phyloP scores from a whole-genome alignment of 805 yeast species.

The Wickerhamomyces ciferrii region DNA sequence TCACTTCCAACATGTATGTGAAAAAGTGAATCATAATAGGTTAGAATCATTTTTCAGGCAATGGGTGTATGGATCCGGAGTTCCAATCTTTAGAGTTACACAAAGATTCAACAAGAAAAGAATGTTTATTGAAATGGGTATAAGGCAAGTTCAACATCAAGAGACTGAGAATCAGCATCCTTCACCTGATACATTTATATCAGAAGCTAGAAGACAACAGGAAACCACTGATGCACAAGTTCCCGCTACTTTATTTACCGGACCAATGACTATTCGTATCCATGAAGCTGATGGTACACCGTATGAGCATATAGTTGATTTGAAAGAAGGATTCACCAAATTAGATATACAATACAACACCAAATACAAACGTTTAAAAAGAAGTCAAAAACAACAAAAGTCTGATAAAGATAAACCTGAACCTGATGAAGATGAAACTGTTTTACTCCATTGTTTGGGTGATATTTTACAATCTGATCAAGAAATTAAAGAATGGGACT shows the following conservation, averaged over 20 bases:
- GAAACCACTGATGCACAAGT: constrained; percentile 7
- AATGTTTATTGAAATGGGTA: constrained; percentile 91
- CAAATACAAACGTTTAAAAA: constrained; percentile 77
- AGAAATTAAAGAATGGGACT: constrained; percentile 68
- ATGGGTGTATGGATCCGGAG: constrained; percentile 89
- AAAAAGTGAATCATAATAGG: constrained; percentile 83
- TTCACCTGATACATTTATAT: constrained; percentile 28
- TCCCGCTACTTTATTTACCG: constrained; percentile 52
- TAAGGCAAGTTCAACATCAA: constrained; percentile 79
- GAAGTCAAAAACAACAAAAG: constrained; percentile 39
- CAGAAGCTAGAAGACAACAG: constrained; percentile 28
- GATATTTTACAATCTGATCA: constrained; percentile 59
- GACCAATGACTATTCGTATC: constrained; percentile 94
- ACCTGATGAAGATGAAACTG: constrained; percentile 29
- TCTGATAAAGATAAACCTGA: constrained; percentile 36
- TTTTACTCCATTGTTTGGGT: constrained; percentile 59
- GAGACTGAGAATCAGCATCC: constrained; percentile 40
- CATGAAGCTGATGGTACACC: constrained; percentile 99
- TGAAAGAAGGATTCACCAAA: constrained; percentile 80
- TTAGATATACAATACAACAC: constrained; percentile 94
- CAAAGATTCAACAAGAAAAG: constrained; percentile 92
- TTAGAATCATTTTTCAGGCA: constrained; percentile 82
- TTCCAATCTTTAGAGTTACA: constrained; percentile 82
- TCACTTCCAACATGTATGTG: constrained; percentile 93
- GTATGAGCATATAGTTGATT: constrained; percentile 92